A percentile compares a stretch with the other conserved stretches of the same genome.
Conservation (phyloP, 2,329 filamentous ascomycete genomes). For the Mycocentrospora acerina region DNA sequence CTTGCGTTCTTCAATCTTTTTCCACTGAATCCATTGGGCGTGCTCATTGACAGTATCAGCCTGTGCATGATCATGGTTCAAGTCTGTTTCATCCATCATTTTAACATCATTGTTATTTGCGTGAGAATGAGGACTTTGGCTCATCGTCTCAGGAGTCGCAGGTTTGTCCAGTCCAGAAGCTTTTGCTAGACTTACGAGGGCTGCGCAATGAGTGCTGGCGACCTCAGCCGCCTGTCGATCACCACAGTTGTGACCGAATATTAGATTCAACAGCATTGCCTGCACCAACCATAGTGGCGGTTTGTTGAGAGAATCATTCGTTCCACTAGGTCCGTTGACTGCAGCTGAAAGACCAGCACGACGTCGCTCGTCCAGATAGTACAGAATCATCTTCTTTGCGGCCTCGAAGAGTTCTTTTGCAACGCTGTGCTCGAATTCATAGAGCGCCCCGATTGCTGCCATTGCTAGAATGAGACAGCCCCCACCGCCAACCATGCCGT, state of each 20-base stretch:
- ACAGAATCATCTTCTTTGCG: slow-evolving; percentile 91
- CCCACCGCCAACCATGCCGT: slow-evolving; percentile 69
- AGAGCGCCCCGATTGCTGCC: slow-evolving; percentile 83
- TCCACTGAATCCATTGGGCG: slow-evolving; percentile 87
- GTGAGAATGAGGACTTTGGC: slow-evolving; percentile 23
- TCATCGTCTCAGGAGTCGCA: slow-evolving; percentile 21
- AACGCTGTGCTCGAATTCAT: slow-evolving; percentile 77
- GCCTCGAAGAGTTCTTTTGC: slow-evolving; percentile 88
- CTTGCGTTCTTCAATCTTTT: slow-evolving; percentile 84
- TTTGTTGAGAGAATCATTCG: slow-evolving; percentile 63
- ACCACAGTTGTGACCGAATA: slow-evolving; percentile 92
- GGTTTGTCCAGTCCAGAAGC: slow-evolving; percentile 74
- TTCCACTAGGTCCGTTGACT: slow-evolving; percentile 54
- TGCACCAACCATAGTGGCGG: slow-evolving; percentile 93
- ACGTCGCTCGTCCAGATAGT: slow-evolving; percentile 87
- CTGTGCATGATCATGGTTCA: slow-evolving; percentile 40
- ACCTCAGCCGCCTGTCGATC: slow-evolving; percentile 90
- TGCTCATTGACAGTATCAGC: slow-evolving; percentile 57
- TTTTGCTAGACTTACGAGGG: slow-evolving; percentile 85
- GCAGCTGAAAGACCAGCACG: slow-evolving; percentile 75
- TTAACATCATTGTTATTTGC: slow-evolving; percentile 57
- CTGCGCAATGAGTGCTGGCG: slow-evolving; percentile 87
- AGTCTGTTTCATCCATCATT: slow-evolving; percentile 52
- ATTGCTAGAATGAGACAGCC: slow-evolving; percentile 86
- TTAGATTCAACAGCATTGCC: slow-evolving; percentile 93